Percentiles rank a stretch among this genome's conserved stretches.
Conservation (phyloP, 2,329 filamentous ascomycete species). For the Canariomyces notabilis region DNA sequence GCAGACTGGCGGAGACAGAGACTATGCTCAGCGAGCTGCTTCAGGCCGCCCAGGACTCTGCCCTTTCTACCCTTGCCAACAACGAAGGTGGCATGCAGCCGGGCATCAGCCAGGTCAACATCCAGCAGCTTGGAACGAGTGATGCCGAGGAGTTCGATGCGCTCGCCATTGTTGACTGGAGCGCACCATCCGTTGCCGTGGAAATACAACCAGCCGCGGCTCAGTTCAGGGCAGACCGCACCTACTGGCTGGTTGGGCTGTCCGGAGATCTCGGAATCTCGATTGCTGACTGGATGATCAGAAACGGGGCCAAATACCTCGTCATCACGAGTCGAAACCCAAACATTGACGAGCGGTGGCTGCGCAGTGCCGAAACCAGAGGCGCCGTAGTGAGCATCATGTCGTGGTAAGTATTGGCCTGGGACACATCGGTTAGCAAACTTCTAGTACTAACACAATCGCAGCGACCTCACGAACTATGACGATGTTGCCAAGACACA, state of each 20-base stretch:
- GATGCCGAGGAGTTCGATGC: too few species aligned
- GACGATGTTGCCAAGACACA: constrained; percentile 4
- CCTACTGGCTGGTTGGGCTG: constrained; percentile 22
- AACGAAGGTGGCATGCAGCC: too few species aligned
- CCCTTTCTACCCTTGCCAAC: too few species aligned
- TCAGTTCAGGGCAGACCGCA: constrained; percentile 16
- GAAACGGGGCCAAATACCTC: constrained; percentile 12
- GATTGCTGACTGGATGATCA: constrained; percentile 21
- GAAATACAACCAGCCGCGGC: background rate
- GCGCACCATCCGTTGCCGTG: background rate
- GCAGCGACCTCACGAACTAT: constrained; percentile 17
- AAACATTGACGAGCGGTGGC: too few species aligned
- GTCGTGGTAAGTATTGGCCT: too few species aligned
- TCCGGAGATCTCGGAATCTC: constrained; percentile 4
- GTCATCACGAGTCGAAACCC: constrained; percentile 18
- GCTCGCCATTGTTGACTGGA: constrained; percentile 1
- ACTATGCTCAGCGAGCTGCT: too few species aligned
- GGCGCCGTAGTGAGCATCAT: too few species aligned
- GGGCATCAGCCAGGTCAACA: too few species aligned
- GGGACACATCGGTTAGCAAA: background rate
- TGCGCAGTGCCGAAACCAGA: too few species aligned
- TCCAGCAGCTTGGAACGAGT: too few species aligned
- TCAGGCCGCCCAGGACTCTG: too few species aligned
- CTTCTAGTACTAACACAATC: background rate
- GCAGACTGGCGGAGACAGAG: too few species aligned